Evolutionary conservation across 257 asterid species (phyloP).

Genomic region (Fraxinus cuspidata): DNA sequence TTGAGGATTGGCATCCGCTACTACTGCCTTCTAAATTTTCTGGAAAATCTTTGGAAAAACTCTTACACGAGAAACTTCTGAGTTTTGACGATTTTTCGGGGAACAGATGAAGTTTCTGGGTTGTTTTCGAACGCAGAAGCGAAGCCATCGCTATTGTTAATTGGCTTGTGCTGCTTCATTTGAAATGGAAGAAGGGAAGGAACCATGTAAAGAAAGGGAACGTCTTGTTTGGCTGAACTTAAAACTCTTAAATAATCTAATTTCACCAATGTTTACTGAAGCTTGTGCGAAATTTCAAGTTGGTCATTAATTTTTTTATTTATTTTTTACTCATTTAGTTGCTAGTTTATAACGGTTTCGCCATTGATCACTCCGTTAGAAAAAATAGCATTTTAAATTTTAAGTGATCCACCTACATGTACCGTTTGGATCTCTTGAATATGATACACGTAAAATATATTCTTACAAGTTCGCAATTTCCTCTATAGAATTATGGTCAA

Average conservation of each 20-base stretch:
- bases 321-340: too few relatives aligned
- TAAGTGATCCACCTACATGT: too few relatives aligned
- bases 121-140: conserved; percentile 29
- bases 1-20: conserved; percentile 28
- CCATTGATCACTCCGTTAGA: too few relatives aligned
- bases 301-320: too few relatives aligned
- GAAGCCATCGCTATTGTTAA: conserved; percentile 32
- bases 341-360: not conserved
- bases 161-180: not conserved
- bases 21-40: conserved; percentile 15
- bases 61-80: conserved; percentile 35
- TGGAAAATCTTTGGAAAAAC: conserved; percentile 23
- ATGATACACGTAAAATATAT: too few relatives aligned
- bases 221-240: not conserved
- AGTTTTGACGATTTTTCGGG: conserved; percentile 15
- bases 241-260: too few relatives aligned
- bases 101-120: conserved; percentile 20
- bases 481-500: too few relatives aligned
- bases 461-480: too few relatives aligned
- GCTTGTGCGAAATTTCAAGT: too few relatives aligned
- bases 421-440: too few relatives aligned
- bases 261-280: too few relatives aligned
- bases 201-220: not conserved
- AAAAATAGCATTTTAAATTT: too few relatives aligned
- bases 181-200: not conserved